Percentiles rank a stretch among this genome's conserved stretches.
These are phyloP conservation scores for Candida multigemmis DNA, from an alignment of 805 yeast species.

Conservation along the genomic window DNA sequence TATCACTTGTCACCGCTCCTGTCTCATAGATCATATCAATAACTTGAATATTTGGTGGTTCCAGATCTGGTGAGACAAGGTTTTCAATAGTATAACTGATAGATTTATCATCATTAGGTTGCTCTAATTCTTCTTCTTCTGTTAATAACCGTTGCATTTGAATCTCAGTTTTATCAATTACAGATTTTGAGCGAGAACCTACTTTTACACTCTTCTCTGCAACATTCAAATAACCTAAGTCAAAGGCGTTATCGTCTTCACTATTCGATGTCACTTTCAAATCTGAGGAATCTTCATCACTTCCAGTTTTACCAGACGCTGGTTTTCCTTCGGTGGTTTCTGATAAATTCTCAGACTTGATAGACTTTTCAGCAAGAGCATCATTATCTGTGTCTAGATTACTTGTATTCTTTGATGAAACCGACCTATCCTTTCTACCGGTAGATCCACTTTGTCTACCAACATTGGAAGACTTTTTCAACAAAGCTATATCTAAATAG, in stretches of 20 bases:
- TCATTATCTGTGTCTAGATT: not conserved
- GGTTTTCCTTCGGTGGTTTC: not conserved
- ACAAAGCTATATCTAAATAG: constrained; percentile 43
- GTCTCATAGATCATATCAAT: constrained; percentile 55
- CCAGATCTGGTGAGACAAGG: constrained; percentile 45
- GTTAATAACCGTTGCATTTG: constrained; percentile 5
- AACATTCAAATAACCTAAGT: constrained; percentile 20
- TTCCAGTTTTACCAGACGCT: not conserved
- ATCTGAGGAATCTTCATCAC: constrained; percentile 11
- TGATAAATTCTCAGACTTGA: not conserved
- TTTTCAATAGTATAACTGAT: constrained; percentile 42
- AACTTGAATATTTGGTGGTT: constrained; percentile 45
- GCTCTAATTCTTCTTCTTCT: constrained; percentile 10
- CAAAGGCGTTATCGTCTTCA: constrained; percentile 19
- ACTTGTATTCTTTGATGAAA: too few relatives aligned
- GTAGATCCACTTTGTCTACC: constrained; percentile 11
- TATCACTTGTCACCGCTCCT: constrained; percentile 53
- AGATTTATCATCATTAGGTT: constrained; percentile 9
- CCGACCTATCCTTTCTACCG: too few relatives aligned
- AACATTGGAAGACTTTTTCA: constrained; percentile 35
- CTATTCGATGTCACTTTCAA: constrained; percentile 11
- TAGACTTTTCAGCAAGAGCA: constrained; percentile 1
- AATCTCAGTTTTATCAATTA: constrained; percentile 20
- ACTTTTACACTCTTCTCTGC: constrained; percentile 10
- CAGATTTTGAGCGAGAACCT: constrained; percentile 26